Evolutionary conservation across 1,284 basidiomycete genomes (phyloP), one percentile per base, ranked within the genome.

Genomic region (Irpex rosettiformis): DNA sequence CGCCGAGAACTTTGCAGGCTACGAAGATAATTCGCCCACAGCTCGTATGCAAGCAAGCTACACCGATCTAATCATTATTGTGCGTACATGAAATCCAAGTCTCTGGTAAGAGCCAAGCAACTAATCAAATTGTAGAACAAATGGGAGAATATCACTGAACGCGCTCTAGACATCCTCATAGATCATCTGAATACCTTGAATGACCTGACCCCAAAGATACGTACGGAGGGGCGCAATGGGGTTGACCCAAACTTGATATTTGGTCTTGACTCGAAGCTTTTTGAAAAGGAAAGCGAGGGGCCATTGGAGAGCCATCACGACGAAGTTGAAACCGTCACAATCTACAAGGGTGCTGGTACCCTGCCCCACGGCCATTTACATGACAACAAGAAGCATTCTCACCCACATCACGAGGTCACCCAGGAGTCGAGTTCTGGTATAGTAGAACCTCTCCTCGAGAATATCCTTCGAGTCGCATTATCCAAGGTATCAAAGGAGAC

Each of bases 41-140:
- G 94, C 93, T 28, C 90, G 84, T 72, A 92, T 96, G 84, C 93
- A 95, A 75, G 91, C 94, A n/a, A 89, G 89, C 67, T 96, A 95
- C 70, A 94, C 93, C 2, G 94, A 96, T 68, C 79, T 94, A 48
- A 86, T 96, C 56, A 77, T 96, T 27, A 83, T 96, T 57, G 91
- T 91, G 61, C 60, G 89, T 74, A 24, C 33, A 62, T 43, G 60
- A 2, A 37, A 8, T 37, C 5, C 33, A 16, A 11, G 33, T 37
- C 1, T 1, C 10, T 37, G 5, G 2, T 37, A 2, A 37, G 2
- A 6, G 33, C 33, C n/a, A n/a, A n/a, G n/a, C n/a, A n/a, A n/a
- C n/a, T n/a, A n/a, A n/a, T n/a, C n/a, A n/a, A n/a, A 5, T 6
- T 37, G 8, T 55, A 93, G 84, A 94, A 93, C 67, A 96, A 96